Evolutionary conservation across 2,329 filamentous ascomycete species (phyloP).

Genomic region (Fusarium sp.): DNA sequence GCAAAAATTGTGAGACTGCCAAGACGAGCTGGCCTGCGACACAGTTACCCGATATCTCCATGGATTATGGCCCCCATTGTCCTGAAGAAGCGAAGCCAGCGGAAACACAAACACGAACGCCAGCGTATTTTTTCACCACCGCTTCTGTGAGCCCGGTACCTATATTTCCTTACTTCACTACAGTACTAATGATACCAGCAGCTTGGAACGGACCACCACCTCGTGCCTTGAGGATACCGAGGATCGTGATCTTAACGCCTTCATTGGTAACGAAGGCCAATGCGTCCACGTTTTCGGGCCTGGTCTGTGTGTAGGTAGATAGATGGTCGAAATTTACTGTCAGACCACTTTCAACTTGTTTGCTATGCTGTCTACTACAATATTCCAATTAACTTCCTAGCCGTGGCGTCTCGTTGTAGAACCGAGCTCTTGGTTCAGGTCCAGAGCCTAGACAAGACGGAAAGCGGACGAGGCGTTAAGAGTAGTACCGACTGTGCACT

Average conservation of each 20-base stretch:
- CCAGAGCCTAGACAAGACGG: conserved; percentile 15
- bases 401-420: conserved; percentile 19
- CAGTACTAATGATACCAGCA: not conserved
- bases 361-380: not conserved
- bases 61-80: conserved; percentile 30
- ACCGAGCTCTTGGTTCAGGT: conserved; percentile 29
- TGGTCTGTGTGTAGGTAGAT: conserved; percentile 14
- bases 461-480: conserved; percentile 13
- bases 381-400: conserved; percentile 18
- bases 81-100: conserved; percentile 32
- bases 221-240: not conserved
- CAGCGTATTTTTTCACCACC: conserved; percentile 9
- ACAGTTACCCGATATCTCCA: conserved; percentile 2
- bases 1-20: conserved; percentile 8
- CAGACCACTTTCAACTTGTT: conserved; percentile 6
- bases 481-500: not conserved
- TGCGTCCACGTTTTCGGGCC: conserved; percentile 24
- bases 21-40: conserved; percentile 36
- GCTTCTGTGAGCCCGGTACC: not conserved
- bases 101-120: conserved; percentile 33
- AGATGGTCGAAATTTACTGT: not conserved
- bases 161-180: not conserved
- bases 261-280: not conserved
- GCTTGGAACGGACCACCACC: not conserved
- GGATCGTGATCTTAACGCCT: conserved; percentile 1